phyloP scores from a whole-genome alignment of 2,329 filamentous ascomycete genomes.

The Pseudonectria buxi region DNA sequence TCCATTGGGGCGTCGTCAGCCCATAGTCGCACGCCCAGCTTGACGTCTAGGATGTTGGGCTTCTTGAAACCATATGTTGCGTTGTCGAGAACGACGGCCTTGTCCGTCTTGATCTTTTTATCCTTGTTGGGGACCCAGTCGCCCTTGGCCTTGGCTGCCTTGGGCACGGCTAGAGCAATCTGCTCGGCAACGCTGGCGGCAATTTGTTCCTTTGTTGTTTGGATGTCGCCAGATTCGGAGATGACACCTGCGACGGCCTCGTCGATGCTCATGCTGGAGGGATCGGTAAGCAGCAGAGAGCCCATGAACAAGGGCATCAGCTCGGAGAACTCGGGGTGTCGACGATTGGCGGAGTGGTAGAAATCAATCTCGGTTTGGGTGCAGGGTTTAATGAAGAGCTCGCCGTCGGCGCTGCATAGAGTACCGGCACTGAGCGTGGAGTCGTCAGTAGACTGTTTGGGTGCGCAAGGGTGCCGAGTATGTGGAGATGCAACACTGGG shows the following conservation, averaged over 20 bases:
- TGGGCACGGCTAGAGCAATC: slow-evolving; percentile 15
- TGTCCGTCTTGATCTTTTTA: slow-evolving; percentile 64
- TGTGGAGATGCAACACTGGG: background rate
- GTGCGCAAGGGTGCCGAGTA: slow-evolving; percentile 1
- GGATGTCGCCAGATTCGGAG: slow-evolving; percentile 28
- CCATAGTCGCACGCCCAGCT: slow-evolving; percentile 82
- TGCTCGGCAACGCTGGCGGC: slow-evolving; percentile 27
- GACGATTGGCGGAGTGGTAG: slow-evolving; percentile 64
- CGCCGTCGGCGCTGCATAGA: slow-evolving; percentile 73
- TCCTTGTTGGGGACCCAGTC: slow-evolving; percentile 44
- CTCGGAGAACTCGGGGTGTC: slow-evolving; percentile 66
- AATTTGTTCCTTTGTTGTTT: slow-evolving; percentile 28
- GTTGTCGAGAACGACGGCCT: slow-evolving; percentile 80
- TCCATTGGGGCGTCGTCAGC: slow-evolving; percentile 61
- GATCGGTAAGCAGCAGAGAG: slow-evolving; percentile 61
- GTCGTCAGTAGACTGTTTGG: slow-evolving; percentile 8
- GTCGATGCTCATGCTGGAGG: slow-evolving; percentile 41
- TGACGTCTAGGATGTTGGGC: slow-evolving; percentile 89
- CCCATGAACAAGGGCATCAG: slow-evolving; percentile 85
- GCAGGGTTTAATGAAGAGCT: slow-evolving; percentile 91
- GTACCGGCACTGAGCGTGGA: slow-evolving; percentile 68
- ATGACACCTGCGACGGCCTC: slow-evolving; percentile 40
- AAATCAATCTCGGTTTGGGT: slow-evolving; percentile 80
- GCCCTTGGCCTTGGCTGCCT: slow-evolving; percentile 17
- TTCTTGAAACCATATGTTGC: slow-evolving; percentile 70